A percentile compares a stretch with the other conserved stretches of the same genome.
Conservation (phyloP, 257 asterid genomes). For the Solanum chmielewskii region DNA sequence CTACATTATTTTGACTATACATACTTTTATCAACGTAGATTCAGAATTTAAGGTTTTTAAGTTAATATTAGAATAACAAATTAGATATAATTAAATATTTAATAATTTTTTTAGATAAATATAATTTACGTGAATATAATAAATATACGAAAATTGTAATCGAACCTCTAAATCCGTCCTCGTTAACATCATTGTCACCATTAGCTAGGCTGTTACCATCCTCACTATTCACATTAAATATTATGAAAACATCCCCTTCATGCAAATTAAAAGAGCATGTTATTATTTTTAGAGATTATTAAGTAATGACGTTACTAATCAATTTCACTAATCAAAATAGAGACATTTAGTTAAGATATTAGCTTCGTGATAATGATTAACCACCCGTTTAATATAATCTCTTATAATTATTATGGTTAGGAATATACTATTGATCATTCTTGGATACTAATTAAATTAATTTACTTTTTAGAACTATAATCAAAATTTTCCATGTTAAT, state of each 20-base stretch:
- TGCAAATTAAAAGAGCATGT: not conserved
- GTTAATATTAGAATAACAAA: fast-evolving
- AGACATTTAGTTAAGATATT: not conserved
- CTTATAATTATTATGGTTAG: not conserved
- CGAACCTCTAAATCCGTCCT: too few species aligned
- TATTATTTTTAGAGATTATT: not conserved
- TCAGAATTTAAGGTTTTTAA: not conserved
- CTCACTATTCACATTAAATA: not conserved
- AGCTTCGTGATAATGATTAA: not conserved
- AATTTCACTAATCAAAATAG: not conserved
- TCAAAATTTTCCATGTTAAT: not conserved
- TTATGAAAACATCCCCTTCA: not conserved
- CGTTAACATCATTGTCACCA: not conserved
- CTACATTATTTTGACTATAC: not conserved
- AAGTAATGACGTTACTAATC: not conserved
- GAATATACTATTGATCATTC: not conserved
- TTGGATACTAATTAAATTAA: not conserved
- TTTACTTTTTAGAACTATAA: not conserved
- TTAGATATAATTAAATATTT: fast-evolving
- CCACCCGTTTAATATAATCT: not conserved
- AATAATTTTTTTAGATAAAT: not conserved
- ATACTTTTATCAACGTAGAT: fast-evolving
- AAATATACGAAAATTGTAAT: fast-evolving
- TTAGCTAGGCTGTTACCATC: not conserved
- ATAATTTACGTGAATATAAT: too few species aligned